Base-by-base conservation (phyloP, 352 stramenopile genomes). In the Chrysophaeum taylorii region DNA sequence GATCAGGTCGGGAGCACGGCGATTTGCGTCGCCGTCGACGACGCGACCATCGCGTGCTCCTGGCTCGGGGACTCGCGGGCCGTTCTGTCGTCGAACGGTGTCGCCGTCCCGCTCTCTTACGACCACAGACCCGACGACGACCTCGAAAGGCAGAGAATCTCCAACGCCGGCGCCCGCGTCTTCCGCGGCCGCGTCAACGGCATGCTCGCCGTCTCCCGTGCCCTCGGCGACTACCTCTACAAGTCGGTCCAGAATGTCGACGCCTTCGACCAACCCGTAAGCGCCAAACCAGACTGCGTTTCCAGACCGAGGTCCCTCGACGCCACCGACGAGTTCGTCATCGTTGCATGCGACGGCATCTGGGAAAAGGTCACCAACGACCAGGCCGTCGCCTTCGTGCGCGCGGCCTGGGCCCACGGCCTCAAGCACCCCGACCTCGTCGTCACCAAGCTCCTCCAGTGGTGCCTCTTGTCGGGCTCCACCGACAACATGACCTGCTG, bases 351-450 rank as follows among this genome's bases (percentile, higher is more conserved):
- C 69, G 85, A 92, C 57, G 86, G 85, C 41, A 87, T 91, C 68
- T 91, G 86, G 85, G 86, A 92, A 48, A 85, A 91, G 66, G 87
- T 92, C 82, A 83, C 71, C 48, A 91, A 89, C 70, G 84, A 92
- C 61, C 81, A 86, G 33, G 76, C 87, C 18, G 88, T 81, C 68
- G 79, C 78, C 9, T 87, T 86, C 69, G 85, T 92, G 54, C 85
- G 85, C 38, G 76, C n/a, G 1, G 68, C 50, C 14, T 50, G 61
- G 57, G 33, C 41, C 5, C 23, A 2, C 33, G 57, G 57, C 14
- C 7, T 9, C 2, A 16, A 66, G 14, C 1, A 1, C 14, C 14
- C 57, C 12, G 31, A 5, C 16, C 12, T 14, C 14, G 18, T 43
- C 14, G 57, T 18, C 12, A 15, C 23, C 12, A 5, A 16, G 1